Evolutionary conservation across 1,284 basidiomycete species (phyloP).

Genomic region (Cerrena zonata): DNA sequence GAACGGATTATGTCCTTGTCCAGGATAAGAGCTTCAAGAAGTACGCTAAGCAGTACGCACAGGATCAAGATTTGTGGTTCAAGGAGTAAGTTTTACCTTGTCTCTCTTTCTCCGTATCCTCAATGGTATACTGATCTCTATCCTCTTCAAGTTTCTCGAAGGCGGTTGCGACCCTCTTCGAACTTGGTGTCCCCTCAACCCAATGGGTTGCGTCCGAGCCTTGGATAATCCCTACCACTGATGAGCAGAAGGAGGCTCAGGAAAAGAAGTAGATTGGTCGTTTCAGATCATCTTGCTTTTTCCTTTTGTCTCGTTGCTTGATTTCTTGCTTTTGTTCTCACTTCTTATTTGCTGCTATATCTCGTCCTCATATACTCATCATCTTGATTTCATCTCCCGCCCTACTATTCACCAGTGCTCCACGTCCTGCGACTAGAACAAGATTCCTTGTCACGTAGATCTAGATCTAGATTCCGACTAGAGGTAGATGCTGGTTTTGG

Average conservation of each 20-base stretch:
- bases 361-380: too few species aligned
- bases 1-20: constrained; percentile 77
- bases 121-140: constrained; percentile 7
- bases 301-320: not conserved
- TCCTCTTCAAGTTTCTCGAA: constrained; percentile 66
- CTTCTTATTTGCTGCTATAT: too few species aligned
- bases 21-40: constrained; percentile 89
- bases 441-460: too few species aligned
- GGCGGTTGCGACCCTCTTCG: constrained; percentile 72
- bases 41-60: constrained; percentile 77
- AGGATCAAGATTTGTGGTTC: constrained; percentile 81
- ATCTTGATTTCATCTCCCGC: too few species aligned
- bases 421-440: too few species aligned
- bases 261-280: constrained; percentile 2
- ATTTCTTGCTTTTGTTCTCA: too few species aligned
- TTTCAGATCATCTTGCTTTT: not conserved
- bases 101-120: constrained; percentile 5
- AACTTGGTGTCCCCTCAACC: constrained; percentile 79
- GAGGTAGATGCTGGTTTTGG: too few species aligned
- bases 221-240: constrained; percentile 63
- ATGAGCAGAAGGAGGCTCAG: constrained; percentile 44
- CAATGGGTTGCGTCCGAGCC: constrained; percentile 70
- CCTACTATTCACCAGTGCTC: too few species aligned
- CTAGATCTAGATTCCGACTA: too few species aligned
- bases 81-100: constrained; percentile 60